Conservation (phyloP, 1,139 yeast species). For the Nakaseomyces sp. region DNA sequence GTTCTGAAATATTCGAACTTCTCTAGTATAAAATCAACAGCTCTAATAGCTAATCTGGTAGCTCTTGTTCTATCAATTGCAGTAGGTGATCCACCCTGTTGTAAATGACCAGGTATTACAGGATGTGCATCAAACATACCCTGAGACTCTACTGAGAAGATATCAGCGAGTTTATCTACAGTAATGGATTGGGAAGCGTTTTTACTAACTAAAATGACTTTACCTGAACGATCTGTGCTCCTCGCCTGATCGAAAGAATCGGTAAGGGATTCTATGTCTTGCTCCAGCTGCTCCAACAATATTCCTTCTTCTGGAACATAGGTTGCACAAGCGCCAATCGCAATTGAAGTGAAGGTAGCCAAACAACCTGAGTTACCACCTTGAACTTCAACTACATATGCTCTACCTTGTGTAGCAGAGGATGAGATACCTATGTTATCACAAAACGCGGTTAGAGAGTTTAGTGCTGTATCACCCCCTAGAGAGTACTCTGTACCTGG, state of each 20-base stretch:
- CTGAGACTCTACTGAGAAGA: conserved; percentile 55
- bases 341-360: conserved; percentile 77
- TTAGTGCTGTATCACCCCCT: conserved; percentile 88
- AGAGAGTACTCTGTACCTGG: conserved; percentile 93
- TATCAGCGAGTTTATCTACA: conserved; percentile 58
- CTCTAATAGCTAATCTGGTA: conserved; percentile 58
- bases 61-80: conserved; percentile 71
- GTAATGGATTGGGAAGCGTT: conserved; percentile 62
- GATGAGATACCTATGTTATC: conserved; percentile 94
- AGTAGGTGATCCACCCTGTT: conserved; percentile 71
- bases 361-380: conserved; percentile 95
- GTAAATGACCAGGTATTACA: conserved; percentile 78
- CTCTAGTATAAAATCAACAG: conserved; percentile 60
- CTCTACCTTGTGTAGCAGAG: conserved; percentile 87
- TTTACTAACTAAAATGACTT: conserved; percentile 58
- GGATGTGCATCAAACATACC: conserved; percentile 68
- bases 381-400: conserved; percentile 92
- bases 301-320: conserved; percentile 90
- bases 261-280: conserved; percentile 63
- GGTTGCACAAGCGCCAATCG: conserved; percentile 87
- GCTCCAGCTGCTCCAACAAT: conserved; percentile 58
- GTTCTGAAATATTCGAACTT: conserved; percentile 28
- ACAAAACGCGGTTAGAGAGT: conserved; percentile 82
- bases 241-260: conserved; percentile 62
- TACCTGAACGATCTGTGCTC: conserved; percentile 71